Conservation (phyloP, 257 asterid species). For the Eustoma russellianum region DNA sequence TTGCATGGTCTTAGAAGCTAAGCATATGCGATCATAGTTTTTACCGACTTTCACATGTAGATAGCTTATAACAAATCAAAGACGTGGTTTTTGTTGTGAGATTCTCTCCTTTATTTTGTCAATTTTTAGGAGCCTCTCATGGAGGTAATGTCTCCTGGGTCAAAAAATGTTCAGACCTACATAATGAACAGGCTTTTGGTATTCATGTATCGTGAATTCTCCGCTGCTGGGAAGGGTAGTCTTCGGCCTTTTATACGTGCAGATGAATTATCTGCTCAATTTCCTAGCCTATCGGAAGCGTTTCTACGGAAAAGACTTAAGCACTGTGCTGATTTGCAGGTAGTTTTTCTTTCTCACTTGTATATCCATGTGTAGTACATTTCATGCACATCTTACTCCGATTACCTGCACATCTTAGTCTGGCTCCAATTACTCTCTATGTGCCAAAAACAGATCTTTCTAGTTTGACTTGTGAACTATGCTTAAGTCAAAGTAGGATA, state of each 20-base stretch:
- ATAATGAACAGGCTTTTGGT: slow-evolving; percentile 84
- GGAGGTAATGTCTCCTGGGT: slow-evolving; percentile 92
- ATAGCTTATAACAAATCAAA: neutral
- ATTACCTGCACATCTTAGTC: neutral
- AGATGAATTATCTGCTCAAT: slow-evolving; percentile 71
- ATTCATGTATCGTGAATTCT: slow-evolving; percentile 83
- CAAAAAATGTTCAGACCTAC: slow-evolving; percentile 75
- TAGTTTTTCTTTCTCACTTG: slow-evolving; percentile 14
- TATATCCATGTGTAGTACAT: neutral
- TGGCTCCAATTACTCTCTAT: no score
- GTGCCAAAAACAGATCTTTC: no score
- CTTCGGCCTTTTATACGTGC: slow-evolving; percentile 66
- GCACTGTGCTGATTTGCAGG: slow-evolving; percentile 89
- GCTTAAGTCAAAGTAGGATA: no score
- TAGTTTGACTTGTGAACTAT: no score
- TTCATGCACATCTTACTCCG: no score
- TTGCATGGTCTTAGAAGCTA: no score
- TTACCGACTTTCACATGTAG: neutral
- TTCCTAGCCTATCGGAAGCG: slow-evolving; percentile 73
- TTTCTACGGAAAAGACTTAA: slow-evolving; percentile 80
- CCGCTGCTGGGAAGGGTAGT: slow-evolving; percentile 74
- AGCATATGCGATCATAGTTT: neutral
- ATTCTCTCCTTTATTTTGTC: neutral
- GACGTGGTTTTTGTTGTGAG: no score
- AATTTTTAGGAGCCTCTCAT: slow-evolving; percentile 79